Evolutionary conservation across 306 rosid species (phyloP).

Genomic region (Quercus rubra): DNA sequence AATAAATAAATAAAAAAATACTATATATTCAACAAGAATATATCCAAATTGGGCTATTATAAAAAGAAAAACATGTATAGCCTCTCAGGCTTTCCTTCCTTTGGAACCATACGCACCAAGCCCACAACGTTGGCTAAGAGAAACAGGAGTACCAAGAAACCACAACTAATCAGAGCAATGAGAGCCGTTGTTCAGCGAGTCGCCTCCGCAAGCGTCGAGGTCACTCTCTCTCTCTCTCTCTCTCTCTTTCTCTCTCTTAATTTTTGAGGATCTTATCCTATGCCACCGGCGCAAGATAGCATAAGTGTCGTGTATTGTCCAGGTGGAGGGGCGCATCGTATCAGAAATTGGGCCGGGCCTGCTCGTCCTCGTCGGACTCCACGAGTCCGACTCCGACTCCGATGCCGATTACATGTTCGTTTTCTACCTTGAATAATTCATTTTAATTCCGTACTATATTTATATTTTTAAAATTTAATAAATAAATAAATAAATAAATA

Average conservation of each 20-base stretch:
- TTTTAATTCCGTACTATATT: background rate
- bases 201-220: constrained; percentile 83
- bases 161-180: constrained; percentile 49
- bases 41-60: too few relatives aligned
- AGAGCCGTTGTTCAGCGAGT: constrained; percentile 91
- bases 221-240: constrained; percentile 1
- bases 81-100: background rate
- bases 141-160: background rate
- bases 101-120: constrained; percentile 13
- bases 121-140: background rate
- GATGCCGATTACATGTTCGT: constrained; percentile 82
- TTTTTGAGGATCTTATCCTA: background rate
- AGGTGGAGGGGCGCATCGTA: constrained; percentile 73
- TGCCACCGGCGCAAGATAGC: constrained; percentile 3
- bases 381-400: constrained; percentile 68
- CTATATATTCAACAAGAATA: too few relatives aligned
- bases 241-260: background rate
- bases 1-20: too few relatives aligned
- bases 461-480: background rate
- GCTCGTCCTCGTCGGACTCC: constrained; percentile 82
- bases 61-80: constrained; percentile 15
- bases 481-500: background rate
- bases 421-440: background rate
- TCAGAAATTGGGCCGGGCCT: constrained; percentile 94
- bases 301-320: background rate